Conservation (phyloP, 2,329 filamentous ascomycete genomes). For the Monilinia fructicola region DNA sequence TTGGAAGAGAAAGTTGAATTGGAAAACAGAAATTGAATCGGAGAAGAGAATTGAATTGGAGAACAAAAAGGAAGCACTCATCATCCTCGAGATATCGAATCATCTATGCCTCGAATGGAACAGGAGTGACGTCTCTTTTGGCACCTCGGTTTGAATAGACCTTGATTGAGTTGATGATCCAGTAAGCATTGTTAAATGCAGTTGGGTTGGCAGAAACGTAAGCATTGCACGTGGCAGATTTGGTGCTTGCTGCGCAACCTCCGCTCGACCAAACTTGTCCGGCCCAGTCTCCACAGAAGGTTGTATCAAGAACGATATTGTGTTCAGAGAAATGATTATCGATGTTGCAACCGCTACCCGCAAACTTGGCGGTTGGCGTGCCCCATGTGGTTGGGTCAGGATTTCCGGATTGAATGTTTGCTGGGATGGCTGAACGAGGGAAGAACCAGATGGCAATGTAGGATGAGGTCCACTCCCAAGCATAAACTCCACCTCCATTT, state of each 20-base stretch:
- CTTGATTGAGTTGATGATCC: conserved; percentile 61
- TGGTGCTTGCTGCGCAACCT: conserved; percentile 55
- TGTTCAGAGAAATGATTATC: conserved; percentile 67
- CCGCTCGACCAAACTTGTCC: conserved; percentile 63
- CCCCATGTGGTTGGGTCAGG: conserved; percentile 69
- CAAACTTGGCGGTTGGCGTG: conserved; percentile 66
- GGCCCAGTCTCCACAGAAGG: conserved; percentile 86
- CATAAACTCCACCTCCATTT: conserved; percentile 68
- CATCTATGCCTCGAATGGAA: conserved; percentile 1
- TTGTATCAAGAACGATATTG: conserved; percentile 77
- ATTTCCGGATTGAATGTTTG: conserved; percentile 56
- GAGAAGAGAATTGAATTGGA: background rate
- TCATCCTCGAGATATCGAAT: background rate
- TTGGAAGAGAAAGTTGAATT: background rate
- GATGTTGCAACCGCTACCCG: conserved; percentile 69
- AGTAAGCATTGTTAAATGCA: conserved; percentile 73
- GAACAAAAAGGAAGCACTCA: background rate
- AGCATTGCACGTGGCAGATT: conserved; percentile 62
- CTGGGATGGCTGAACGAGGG: conserved; percentile 61
- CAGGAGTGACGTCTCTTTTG: conserved; percentile 26
- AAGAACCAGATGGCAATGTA: conserved; percentile 84
- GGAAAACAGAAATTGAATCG: no score
- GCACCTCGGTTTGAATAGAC: conserved; percentile 27
- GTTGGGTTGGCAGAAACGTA: conserved; percentile 70
- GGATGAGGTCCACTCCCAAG: conserved; percentile 71